Base-by-base conservation (phyloP, 1,139 yeast species). In the Diutina siamensis region DNA sequence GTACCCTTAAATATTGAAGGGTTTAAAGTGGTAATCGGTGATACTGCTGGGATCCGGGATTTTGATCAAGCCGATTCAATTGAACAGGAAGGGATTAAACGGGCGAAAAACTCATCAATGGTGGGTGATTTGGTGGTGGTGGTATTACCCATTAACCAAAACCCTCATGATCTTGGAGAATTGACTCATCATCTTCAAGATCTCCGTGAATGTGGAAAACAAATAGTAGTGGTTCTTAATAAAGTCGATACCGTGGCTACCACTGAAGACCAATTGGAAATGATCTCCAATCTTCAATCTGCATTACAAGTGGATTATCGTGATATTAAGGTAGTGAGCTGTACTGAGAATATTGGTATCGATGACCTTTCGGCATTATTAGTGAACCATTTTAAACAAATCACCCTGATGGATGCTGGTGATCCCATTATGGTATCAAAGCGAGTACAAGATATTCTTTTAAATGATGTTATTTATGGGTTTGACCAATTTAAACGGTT, bases 21-120 rank as follows among this genome's bases (percentile, higher is more conserved):
- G 0, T 88, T 71, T 61, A 92, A 89, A 57, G 83, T 88, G 0
- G 71, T 87, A 2, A 62, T 89, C 27, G 87, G 94, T 2, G 98
- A 92, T 58, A 89, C 98, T 0, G 99, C 99, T 0, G 99, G 98
- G 0, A 76, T 92, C 2, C 61, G 98, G 49, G 65, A 68, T n/a
- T 47, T 68, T 2, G 48, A 54, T 7, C 52, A 63, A 8, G 69
- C 71, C 0, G 88, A 80, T 49, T 55, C 58, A 8, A 84, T 92
- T 45, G 99, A 92, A 57, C 62, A 62, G 8, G 86, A 88, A 58
- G 98, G 99, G 0, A 88, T 94, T 7, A 71, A 72, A 49, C 67
- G 94, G 46, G 95, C 97, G 0, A 78, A 76, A 49, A 59, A 61
- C 25, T 74, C 78, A 51, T 71, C 86, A 1, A 55, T 63, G 10